Base-by-base conservation (phyloP, 148 eudicot genomes). In the Chenopodium suecicum region DNA sequence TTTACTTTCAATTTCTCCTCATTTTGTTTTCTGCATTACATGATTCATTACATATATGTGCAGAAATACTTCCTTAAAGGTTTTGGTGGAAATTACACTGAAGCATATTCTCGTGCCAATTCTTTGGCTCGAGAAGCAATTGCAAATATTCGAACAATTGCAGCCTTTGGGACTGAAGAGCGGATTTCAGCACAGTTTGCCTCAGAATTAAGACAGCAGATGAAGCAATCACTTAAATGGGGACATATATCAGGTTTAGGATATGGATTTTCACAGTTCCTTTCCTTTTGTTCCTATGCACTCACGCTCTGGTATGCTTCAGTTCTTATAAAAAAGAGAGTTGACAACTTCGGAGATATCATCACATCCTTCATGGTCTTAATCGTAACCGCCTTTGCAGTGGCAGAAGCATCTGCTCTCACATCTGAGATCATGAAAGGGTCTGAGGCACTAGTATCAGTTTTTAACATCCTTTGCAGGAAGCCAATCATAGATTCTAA, bases 261-360 rank as follows among this genome's bases (percentile, higher is more conserved):
- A 23, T 92, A 90, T 23, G 97, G 97, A 0, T 46, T 88, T 13
- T 84, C 92, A 4, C 92, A 89, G 73, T 76, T 91, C 74, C 82
- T 92, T 29, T 84, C 88, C 16, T 90, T 86, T 78, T 90, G 84
- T 41, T 90, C 92, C 14, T 92, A 92, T n/a, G 92, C 91, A 2
- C 73, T 89, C 22, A 88, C 91, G 58, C 90, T 92, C n/a, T 92
- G 91, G 92, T 92, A 92, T 9, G 97, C 88, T 29, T 90, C 97
- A 8, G 72, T 86, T 52, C 80, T 91, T 44, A 86, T 92, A 63
- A 86, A 83, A 66, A 76, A 75, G 29, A 82, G 78, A 20, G 70
- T 70, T 72, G 84, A 80, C 2, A 80, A 88, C 17, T 89, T 91
- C 25, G 90, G 88, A 37, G 89, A 87, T 69, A 78, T 83, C 10